These are phyloP conservation scores for Alternaria brassicicola DNA, from an alignment of 2,329 filamentous ascomycete genomes.

Conservation along the genomic window DNA sequence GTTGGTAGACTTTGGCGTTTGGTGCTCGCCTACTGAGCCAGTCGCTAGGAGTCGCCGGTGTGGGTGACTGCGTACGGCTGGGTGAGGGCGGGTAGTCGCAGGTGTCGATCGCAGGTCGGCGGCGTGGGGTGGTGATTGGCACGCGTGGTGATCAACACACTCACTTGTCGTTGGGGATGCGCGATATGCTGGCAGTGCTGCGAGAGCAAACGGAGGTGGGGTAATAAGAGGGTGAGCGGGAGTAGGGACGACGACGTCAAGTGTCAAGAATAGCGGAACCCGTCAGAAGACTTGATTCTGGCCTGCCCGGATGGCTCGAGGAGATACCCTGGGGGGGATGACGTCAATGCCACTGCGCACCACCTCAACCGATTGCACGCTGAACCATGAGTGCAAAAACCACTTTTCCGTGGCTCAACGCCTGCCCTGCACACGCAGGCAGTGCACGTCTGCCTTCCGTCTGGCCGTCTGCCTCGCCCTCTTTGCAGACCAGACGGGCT, in stretches of 20 bases:
- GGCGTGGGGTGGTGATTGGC: slow-evolving; percentile 22
- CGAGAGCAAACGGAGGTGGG: slow-evolving; percentile 7
- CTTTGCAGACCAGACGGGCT: background rate
- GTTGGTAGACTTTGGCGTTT: slow-evolving; percentile 5
- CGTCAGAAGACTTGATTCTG: slow-evolving; percentile 21
- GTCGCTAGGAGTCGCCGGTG: slow-evolving; percentile 14
- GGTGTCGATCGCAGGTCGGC: slow-evolving; percentile 25
- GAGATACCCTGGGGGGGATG: slow-evolving; percentile 1
- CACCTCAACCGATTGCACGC: slow-evolving; percentile 5
- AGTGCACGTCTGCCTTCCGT: background rate
- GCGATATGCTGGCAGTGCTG: slow-evolving; percentile 9
- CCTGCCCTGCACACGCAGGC: background rate
- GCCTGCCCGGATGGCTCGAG: slow-evolving; percentile 13
- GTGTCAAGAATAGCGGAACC: slow-evolving; percentile 17
- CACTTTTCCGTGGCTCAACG: slow-evolving; percentile 4
- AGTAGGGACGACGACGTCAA: slow-evolving; percentile 18
- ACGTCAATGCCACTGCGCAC: slow-evolving; percentile 8
- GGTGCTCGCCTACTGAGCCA: slow-evolving; percentile 24
- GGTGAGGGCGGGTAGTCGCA: slow-evolving; percentile 25
- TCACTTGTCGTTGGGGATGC: slow-evolving; percentile 8
- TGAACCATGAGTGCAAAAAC: background rate
- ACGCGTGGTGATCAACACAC: slow-evolving; percentile 20
- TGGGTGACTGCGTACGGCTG: slow-evolving; percentile 16
- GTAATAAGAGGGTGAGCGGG: slow-evolving; percentile 20
- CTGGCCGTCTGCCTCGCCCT: slow-evolving; percentile 7